Evolutionary conservation across 495 filamentous ascomycete genomes (phyloP), one percentile per base, ranked within the genome.

Genomic region (Penicillium diatomitis): DNA sequence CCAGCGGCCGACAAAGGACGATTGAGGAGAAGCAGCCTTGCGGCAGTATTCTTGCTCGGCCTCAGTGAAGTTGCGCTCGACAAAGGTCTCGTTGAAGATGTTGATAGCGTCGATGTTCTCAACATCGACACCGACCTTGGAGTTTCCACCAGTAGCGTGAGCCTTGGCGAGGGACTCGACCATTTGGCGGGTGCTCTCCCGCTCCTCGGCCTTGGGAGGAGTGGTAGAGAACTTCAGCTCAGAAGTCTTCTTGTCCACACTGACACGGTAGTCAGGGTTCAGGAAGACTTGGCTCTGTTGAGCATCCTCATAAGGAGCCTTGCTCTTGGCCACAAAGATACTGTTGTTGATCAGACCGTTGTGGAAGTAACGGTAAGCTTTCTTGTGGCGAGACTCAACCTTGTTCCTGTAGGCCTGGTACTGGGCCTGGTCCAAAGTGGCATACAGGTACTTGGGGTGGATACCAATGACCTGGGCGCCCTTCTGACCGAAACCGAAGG

Each of bases 401-500:
- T 94, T 97, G 57, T 71, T 68, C 62, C 83, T 84, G 78, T 99
- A 99, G 41, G 78, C 72, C 40, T 82, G 66, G 69, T 85, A 97
- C 42, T 89, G 85, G 30, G 84, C 72, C 68, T 87, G 78, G 66
- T 96, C 90, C 32, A 99, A 86, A n/a, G 86, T 83, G 31, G 94
- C 92, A 62, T 84, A 99, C 47, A 99, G 82, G 66, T 97, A 99
- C 66, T 84, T 90, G 48, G 92, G 87, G 66, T 97, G 91, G 45
- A 99, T 86, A 70, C 91, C 94, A 63, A 99, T 90, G 40, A 85
- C 90, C 71, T 97, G 94, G 43, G 92, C 89, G 60, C 92, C 92
- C 80, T 97, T 97, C 69, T 99, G 92, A 50, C 92, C 92, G 74
- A 99, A 99, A 68, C 92, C 92, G 70, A 99, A 99, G 2, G 92